phyloP scores from a whole-genome alignment of 805 yeast species.

The Ogataea ramenticola region DNA sequence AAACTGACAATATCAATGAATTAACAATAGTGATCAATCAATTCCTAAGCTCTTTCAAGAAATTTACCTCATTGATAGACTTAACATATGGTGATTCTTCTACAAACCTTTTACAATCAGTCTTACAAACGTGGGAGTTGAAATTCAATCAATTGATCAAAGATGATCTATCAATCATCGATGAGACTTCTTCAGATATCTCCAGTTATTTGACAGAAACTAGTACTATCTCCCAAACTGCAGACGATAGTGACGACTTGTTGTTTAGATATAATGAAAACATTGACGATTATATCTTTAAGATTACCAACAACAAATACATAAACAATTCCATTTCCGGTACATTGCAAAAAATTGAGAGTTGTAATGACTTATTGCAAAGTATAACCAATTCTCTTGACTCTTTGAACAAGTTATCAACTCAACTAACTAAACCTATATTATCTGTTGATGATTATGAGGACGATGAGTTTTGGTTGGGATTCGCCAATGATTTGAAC shows the following conservation, averaged over 20 bases:
- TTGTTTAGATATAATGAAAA: constrained; percentile 16
- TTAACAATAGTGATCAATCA: constrained; percentile 12
- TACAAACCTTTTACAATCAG: constrained; percentile 7
- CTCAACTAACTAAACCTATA: constrained; percentile 19
- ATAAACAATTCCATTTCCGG: constrained; percentile 4
- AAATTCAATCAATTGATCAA: constrained; percentile 9
- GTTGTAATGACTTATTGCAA: constrained; percentile 11
- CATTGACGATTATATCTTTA: constrained; percentile 8
- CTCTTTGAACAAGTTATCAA: constrained; percentile 12
- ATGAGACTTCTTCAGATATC: constrained; percentile 12
- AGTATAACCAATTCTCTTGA: constrained; percentile 12
- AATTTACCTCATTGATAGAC: constrained; percentile 22
- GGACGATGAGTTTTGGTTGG: constrained; percentile 24
- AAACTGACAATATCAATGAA: constrained; percentile 8
- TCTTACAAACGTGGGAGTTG: constrained; percentile 14
- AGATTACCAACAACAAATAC: background rate
- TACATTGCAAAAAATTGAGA: constrained; percentile 10
- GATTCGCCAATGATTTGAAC: background rate
- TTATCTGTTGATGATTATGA: constrained; percentile 30
- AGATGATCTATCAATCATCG: constrained; percentile 11
- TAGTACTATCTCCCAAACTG: constrained; percentile 3
- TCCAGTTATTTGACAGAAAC: constrained; percentile 9
- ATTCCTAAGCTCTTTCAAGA: constrained; percentile 20
- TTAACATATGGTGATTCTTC: constrained; percentile 6
- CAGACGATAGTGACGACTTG: constrained; percentile 11